Base-by-base conservation (phyloP, 2,329 filamentous ascomycete genomes). In the Aspergillus aculeatus region DNA sequence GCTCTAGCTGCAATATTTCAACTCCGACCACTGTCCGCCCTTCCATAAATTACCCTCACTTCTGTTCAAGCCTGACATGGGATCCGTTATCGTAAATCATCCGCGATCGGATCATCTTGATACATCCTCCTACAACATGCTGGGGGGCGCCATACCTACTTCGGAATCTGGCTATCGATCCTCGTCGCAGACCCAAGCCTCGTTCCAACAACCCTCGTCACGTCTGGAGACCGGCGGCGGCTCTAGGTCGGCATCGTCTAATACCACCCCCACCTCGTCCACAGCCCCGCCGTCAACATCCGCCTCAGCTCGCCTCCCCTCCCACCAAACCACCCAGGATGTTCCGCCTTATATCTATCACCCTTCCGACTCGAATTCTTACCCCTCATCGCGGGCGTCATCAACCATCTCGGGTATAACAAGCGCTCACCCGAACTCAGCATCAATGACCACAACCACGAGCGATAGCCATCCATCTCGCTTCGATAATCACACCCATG, bases 21-120 rank as follows among this genome's bases (percentile, higher is more conserved):
- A 44, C 26, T 50, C 48, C 56, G 10, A 26, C 12, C 58, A 66
- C 76, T 77, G 38, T 19, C 16, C 14, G 16, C 16, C 14, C 38
- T 44, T 19, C 16, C 38, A 19, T 16, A 16, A 7, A 44, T 16
- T 44, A n/a, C 16, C 38, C 14, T 44, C 16, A 44, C 38, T 12
- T 44, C 38, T 44, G 14, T 44, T 19, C 19, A 19, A 35, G 10
- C 38, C 16, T 79, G 84, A 80, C 74, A 87, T 86, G 84, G 83
- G 83, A 80, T 84, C 84, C 73, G 77, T 86, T 68, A 78, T 86
- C 71, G 76, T 86, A 69, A 81, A 80, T 78, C 91, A 94, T 81
- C 87, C 87, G 80, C 86, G 87, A 78, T 84, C 90, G 76, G 87
- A 91, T 78, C 82, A 87, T 68, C 83, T 85, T 69, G 84, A 86